Percentiles rank a stretch among this genome's conserved stretches.
Evolutionary conservation across 345 rosid genomes (phyloP).

Genomic region (Linum usitatissimum): DNA sequence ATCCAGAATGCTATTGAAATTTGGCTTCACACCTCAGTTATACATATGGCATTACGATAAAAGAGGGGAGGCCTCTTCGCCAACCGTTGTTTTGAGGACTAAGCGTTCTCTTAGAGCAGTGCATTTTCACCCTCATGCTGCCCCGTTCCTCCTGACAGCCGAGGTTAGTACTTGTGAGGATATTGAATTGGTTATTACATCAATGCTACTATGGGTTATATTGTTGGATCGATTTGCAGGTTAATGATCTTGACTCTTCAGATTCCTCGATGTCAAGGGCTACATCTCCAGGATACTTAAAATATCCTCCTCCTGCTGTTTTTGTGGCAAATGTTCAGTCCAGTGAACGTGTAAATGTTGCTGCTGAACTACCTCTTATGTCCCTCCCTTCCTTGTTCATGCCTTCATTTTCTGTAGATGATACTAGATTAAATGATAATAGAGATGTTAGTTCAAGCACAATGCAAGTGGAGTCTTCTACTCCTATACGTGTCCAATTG

Average conservation of each 20-base stretch:
- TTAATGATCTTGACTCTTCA: slow-evolving; percentile 68
- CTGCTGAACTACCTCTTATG: slow-evolving; percentile 43
- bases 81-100: slow-evolving; percentile 48
- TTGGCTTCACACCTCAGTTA: slow-evolving; percentile 28
- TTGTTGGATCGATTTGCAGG: slow-evolving; percentile 42
- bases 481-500: slow-evolving; percentile 34
- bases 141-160: slow-evolving; percentile 67
- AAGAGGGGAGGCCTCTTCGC: slow-evolving; percentile 54
- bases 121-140: slow-evolving; percentile 65
- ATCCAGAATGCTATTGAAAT: slow-evolving; percentile 12
- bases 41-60: slow-evolving; percentile 64
- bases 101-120: slow-evolving; percentile 66
- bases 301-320: slow-evolving; percentile 54
- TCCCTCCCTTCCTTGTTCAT: slow-evolving; percentile 36
- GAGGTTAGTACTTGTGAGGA: slow-evolving; percentile 35
- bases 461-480: slow-evolving; percentile 34
- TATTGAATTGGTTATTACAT: slow-evolving; percentile 16
- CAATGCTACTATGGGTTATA: slow-evolving; percentile 20
- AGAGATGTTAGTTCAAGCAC: slow-evolving; percentile 29
- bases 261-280: slow-evolving; percentile 57
- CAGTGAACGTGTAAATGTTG: slow-evolving; percentile 33
- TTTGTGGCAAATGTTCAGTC: slow-evolving; percentile 45
- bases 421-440: slow-evolving; percentile 32
- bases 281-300: slow-evolving; percentile 53
- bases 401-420: slow-evolving; percentile 41